Evolutionary conservation across 2,329 filamentous ascomycete genomes (phyloP), one percentile per base, ranked within the genome.

Genomic region (Monilinia fructicola): DNA sequence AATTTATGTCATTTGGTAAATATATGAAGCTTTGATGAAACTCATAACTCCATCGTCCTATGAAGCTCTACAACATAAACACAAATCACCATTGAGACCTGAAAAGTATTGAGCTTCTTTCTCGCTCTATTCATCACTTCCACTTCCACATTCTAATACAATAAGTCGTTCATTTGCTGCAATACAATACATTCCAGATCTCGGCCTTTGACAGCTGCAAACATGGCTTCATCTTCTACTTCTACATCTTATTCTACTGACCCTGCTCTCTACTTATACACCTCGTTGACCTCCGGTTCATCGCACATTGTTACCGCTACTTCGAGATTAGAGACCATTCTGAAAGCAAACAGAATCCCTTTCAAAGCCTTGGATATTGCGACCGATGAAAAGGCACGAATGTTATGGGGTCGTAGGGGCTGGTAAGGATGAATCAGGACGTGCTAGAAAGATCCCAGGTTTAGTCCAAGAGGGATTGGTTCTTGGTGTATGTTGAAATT

Each of bases 281-380:
- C 95, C 68, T 98, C 94, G 64, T 85, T 99, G 66, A 98, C 95
- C 26, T 92, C 95, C 67, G 95, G 95, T 71, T 97, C 93, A 52
- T 96, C 93, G 31, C 93, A 97, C 78, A 97, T 98, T 77, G 89
- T 98, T 75, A 98, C 95, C 52, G 95, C 93, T 35, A 98, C 95
- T 1, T 96, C 93, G 65, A 91, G 95, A 58, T 87, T 99, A 72
- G 94, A 99, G 80, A 97, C 93, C 16, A 98, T 99, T 75, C 85
- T 99, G 68, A 94, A 92, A 76, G 93, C 93, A 70, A 97, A 98
- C 83, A 90, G 90, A 73, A 90, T 99, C 67, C 92, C 93, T 14
- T 99, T 98, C 82, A 92, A 92, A 77, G 93, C 92, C 71, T 83
- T 97, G 75, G 95, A 99, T 78, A 87, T 95, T 54, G 92, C 94